Conservation (phyloP, 164 flowering plant genomes). For the Umbellularia californica region DNA sequence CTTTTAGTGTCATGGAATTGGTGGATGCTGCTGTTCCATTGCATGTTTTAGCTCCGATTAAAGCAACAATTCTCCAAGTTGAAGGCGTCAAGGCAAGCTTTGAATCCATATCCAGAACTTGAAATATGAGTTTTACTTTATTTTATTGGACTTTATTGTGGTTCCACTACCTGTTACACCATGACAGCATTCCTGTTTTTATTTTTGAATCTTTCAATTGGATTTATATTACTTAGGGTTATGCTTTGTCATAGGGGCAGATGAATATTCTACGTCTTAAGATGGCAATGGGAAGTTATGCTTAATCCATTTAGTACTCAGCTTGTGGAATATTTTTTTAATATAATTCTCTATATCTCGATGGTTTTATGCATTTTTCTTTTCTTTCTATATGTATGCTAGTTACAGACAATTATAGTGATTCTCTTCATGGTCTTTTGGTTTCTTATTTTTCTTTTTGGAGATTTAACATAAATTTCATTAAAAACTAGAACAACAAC, state of each 20-base stretch:
- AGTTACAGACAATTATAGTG: too few relatives aligned
- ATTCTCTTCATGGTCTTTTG: too few relatives aligned
- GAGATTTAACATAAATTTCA: too few relatives aligned
- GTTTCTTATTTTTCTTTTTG: too few relatives aligned
- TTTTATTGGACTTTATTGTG: background rate
- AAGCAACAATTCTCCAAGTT: constrained; percentile 61
- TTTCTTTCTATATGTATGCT: too few relatives aligned
- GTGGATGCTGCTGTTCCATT: constrained; percentile 91
- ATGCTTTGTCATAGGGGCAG: background rate
- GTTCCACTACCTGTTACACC: background rate
- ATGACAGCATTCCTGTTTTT: background rate
- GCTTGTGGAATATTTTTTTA: too few relatives aligned
- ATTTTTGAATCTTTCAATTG: background rate
- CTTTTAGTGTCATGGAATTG: constrained; percentile 77
- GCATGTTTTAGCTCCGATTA: constrained; percentile 52
- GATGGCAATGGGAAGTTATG: background rate
- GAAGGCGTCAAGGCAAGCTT: constrained; percentile 73
- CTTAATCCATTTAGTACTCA: too few relatives aligned
- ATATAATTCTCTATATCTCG: background rate
- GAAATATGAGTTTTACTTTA: background rate
- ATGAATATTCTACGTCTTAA: background rate
- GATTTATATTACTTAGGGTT: background rate
- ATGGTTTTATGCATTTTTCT: background rate
- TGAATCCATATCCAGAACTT: background rate
- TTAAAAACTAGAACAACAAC: too few relatives aligned